phyloP scores from a whole-genome alignment of 257 asterid species.

The Forsythia viridissima region DNA sequence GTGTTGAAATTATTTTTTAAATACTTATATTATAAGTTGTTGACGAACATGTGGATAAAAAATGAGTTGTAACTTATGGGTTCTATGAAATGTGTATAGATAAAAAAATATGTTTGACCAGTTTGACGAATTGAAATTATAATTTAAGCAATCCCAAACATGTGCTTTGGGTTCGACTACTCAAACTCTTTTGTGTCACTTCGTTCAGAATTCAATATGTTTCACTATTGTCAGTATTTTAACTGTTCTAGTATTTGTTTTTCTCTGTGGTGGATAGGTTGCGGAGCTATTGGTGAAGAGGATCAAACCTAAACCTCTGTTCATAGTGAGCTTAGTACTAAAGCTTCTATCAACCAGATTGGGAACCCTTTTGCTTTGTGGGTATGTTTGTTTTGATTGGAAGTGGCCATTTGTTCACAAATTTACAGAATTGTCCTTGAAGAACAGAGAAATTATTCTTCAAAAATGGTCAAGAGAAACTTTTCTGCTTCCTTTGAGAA shows the following conservation, averaged over 20 bases:
- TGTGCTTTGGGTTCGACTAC: not conserved
- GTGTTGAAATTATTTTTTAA: too few relatives aligned
- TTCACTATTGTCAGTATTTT: not conserved
- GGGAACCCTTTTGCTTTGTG: slow-evolving; percentile 61
- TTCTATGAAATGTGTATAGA: too few relatives aligned
- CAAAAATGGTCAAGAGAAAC: slow-evolving; percentile 52
- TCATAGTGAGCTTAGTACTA: slow-evolving; percentile 37
- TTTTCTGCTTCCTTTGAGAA: slow-evolving; percentile 45
- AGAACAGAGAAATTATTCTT: slow-evolving; percentile 53
- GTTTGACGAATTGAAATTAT: too few relatives aligned
- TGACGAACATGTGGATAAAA: too few relatives aligned
- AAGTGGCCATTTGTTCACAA: slow-evolving; percentile 61
- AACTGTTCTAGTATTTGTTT: not conserved
- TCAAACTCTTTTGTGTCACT: not conserved
- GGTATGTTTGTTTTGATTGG: slow-evolving; percentile 40
- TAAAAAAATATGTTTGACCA: too few relatives aligned
- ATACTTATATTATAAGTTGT: too few relatives aligned
- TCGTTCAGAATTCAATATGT: not conserved
- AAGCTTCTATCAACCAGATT: slow-evolving; percentile 51
- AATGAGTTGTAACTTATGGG: too few relatives aligned
- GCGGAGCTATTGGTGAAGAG: slow-evolving; percentile 58
- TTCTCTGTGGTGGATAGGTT: slow-evolving; percentile 32
- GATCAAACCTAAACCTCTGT: slow-evolving; percentile 38
- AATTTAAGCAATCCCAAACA: too few relatives aligned
- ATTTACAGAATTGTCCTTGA: slow-evolving; percentile 44